Percentiles rank a stretch among this genome's conserved stretches.
phyloP scores from a whole-genome alignment of 768 basidiomycete species.

The Russula earlei region DNA sequence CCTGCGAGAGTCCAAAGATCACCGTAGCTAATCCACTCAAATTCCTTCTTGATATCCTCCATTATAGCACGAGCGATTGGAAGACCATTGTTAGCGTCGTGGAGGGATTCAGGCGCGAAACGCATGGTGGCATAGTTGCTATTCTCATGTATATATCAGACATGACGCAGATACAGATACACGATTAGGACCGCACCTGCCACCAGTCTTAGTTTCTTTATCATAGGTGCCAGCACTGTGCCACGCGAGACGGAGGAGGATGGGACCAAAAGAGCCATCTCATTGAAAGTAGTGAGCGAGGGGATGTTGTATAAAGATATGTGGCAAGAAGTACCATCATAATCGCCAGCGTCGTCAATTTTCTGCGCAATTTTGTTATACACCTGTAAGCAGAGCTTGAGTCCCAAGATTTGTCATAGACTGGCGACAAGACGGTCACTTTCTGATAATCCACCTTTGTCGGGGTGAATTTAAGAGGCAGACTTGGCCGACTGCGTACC shows the following conservation, averaged over 20 bases:
- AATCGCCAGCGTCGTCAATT: slow-evolving; percentile 52
- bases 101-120: slow-evolving; percentile 79
- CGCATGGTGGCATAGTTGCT: slow-evolving; percentile 99
- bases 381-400: slow-evolving; percentile 39
- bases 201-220: slow-evolving; percentile 64
- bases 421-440: slow-evolving; percentile 37
- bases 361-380: slow-evolving; percentile 88
- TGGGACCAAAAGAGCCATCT: slow-evolving; percentile 87
- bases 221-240: slow-evolving; percentile 91
- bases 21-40: slow-evolving; percentile 91
- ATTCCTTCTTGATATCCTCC: slow-evolving; percentile 81
- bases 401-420: not conserved
- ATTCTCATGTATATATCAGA: slow-evolving; percentile 8
- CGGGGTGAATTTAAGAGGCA: slow-evolving; percentile 60
- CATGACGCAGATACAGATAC: slow-evolving; percentile 11
- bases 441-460: slow-evolving; percentile 86
- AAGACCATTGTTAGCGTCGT: slow-evolving; percentile 79
- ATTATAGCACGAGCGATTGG: slow-evolving; percentile 71
- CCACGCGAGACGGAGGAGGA: slow-evolving; percentile 88
- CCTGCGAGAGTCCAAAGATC: slow-evolving; percentile 96
- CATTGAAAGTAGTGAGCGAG: slow-evolving; percentile 14
- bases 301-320: not conserved
- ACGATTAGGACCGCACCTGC: slow-evolving; percentile 43
- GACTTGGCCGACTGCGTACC: slow-evolving; percentile 54
- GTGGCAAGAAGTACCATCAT: slow-evolving; percentile 59